Evolutionary conservation across 139 green algal species (phyloP).

Genomic region (Picochlorum sp.): DNA sequence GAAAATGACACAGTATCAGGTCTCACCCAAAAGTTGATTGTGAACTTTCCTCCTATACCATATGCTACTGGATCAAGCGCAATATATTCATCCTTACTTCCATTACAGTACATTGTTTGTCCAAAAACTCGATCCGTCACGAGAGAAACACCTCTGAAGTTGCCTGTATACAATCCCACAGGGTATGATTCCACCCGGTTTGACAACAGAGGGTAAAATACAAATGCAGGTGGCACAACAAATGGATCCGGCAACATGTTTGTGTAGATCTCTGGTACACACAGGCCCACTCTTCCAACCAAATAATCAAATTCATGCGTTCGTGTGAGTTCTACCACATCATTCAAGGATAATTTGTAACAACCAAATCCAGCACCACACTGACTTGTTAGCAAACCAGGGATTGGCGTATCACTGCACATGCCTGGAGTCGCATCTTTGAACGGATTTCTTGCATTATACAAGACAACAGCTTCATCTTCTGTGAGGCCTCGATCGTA

Average conservation of each 20-base stretch:
- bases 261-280: constrained; percentile 1
- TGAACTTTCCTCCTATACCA: constrained; percentile 31
- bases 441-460: not conserved
- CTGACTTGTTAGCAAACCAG: not conserved
- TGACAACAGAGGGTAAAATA: constrained; percentile 2
- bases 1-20: constrained; percentile 9
- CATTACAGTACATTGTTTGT: constrained; percentile 20
- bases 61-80: constrained; percentile 30
- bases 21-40: constrained; percentile 56
- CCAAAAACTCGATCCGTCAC: constrained; percentile 30
- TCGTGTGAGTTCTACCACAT: constrained; percentile 1
- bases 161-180: constrained; percentile 13
- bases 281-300: constrained; percentile 6
- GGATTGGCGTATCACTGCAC: not conserved
- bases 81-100: constrained; percentile 13
- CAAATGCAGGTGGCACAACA: not conserved
- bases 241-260: constrained; percentile 14
- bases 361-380: not conserved
- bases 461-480: constrained; percentile 18
- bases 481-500: constrained; percentile 20
- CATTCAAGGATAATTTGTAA: not conserved
- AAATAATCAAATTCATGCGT: constrained; percentile 3
- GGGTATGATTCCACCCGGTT: constrained; percentile 23
- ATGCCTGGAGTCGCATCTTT: not conserved
- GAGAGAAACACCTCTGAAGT: not conserved